Base-by-base conservation (phyloP, 768 basidiomycete genomes). In the Lanmaoa pseudosensibilis region DNA sequence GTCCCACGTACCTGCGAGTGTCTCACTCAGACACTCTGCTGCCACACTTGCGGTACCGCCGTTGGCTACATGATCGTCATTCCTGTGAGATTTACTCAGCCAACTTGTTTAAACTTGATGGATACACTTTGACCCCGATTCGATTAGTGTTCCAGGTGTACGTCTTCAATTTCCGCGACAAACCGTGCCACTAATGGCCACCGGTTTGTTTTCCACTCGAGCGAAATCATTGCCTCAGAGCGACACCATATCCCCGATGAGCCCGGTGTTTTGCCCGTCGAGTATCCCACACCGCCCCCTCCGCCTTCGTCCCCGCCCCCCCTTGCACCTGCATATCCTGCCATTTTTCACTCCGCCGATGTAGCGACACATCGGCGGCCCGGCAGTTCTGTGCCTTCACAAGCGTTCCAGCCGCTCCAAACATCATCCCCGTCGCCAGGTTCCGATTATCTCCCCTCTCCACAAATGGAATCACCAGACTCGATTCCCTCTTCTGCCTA, bases 141-240 rank as follows among this genome's bases (percentile, higher is more conserved):
- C 45, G 36, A 43, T 52, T 58, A 82, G 79, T 94, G 92, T 68
- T 62, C 75, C 18, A 83, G 84, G 46, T 94, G 91, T 72, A 91
- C 86, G 18, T 82, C 84, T 16, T 87, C 87, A 2, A 84, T 86
- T 50, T 78, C 81, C 46, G 78, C 79, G 6, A 83, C 80, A 18
- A 87, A 87, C 69, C 83, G 88, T 56, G 78, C 84, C 9, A 90
- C 90, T 23, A 93, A 92, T 69, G 89, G 90, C 10, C 90, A 92
- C 69, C 84, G 90, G 32, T 94, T 90, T 69, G 91, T 94, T 36
- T 94, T 93, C 70, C 90, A 93, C 75, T 87, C 86, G 39, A 80
- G 70, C 59, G 86, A 87, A 70, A 83, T 91, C 50, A 61, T 71
- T 25, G 82, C 82, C 10, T 80, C 80, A 27, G 86, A 88, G 65